Base-by-base conservation (phyloP, 129 eudicot genomes). In the Arctium minus region DNA sequence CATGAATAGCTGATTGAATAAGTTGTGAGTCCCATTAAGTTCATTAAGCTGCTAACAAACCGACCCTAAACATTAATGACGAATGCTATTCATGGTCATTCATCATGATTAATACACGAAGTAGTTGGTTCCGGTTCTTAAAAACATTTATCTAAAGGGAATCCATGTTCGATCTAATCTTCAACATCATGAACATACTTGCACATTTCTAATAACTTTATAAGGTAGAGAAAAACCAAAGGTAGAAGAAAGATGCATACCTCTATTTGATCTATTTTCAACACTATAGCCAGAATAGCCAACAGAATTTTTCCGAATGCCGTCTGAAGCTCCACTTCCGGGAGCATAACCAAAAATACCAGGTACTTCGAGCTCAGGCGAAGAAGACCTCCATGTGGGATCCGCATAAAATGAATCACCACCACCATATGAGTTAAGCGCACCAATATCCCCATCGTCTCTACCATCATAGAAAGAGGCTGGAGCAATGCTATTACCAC, bases 281-380 rank as follows among this genome's bases (percentile, higher is more conserved):
- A 86, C 92, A 67, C 85, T 85, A 83, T 87, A 90, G 77, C 94
- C 96, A 89, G 86, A 92, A 88, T 89, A 91, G 77, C 91, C 97
- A 85, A 85, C 88, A 6, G 92, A 76, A 39, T 90, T 88, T 79
- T 77, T 88, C 72, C 87, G 94, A 35, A 89, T 48, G 65, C 72
- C 84, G 73, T 92, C 91, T 17, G 90, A 82, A 76, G 79, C 80
- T 70, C 86, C 85, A 86, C 73, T 84, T 44, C 86, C 89, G 80
- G 88, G 87, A 22, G 85, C 94, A 91, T 83, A 89, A 76, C 79
- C 85, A 85, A 89, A 91, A 31, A 88, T 74, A 31, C 87, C 82
- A 69, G 94, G 53, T 31, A 84, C 88, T 73, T 88, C 92, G 0
- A 90, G 80, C 72, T 86, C 97, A 10, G 92, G 90, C 81, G 94